These are phyloP conservation scores for Grosmannia penicillata DNA, from an alignment of 2,329 filamentous ascomycete species.

Conservation along the genomic window DNA sequence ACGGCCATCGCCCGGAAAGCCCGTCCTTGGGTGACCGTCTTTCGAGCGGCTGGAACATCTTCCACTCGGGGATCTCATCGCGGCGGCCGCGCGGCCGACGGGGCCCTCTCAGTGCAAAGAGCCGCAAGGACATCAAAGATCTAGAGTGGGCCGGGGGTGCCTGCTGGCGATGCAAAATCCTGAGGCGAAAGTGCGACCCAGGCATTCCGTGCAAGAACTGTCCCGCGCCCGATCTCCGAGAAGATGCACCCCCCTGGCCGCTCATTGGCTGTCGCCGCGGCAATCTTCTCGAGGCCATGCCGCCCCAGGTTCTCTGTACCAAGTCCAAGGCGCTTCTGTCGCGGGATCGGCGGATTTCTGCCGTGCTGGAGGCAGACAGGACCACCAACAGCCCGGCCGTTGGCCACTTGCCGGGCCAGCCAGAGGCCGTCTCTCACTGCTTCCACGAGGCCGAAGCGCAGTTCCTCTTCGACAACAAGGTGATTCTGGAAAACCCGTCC, in stretches of 20 bases:
- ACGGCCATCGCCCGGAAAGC: slow-evolving; percentile 3
- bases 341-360: slow-evolving; percentile 3
- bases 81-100: slow-evolving; percentile 15
- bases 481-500: slow-evolving; percentile 14
- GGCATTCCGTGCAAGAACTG: slow-evolving; percentile 15
- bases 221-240: slow-evolving; percentile 15
- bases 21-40: slow-evolving; percentile 10
- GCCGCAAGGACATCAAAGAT: slow-evolving; percentile 15
- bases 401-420: slow-evolving; percentile 3
- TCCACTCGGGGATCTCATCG: slow-evolving; percentile 11
- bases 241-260: slow-evolving; percentile 17
- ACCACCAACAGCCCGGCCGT: slow-evolving; percentile 3
- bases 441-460: slow-evolving; percentile 15
- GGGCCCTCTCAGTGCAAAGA: slow-evolving; percentile 15
- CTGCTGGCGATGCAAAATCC: slow-evolving; percentile 18
- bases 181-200: slow-evolving; percentile 15
- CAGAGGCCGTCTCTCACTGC: slow-evolving; percentile 10
- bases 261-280: slow-evolving; percentile 17
- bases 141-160: slow-evolving; percentile 16
- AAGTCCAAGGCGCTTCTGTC: slow-evolving; percentile 7
- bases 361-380: slow-evolving; percentile 5
- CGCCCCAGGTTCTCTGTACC: slow-evolving; percentile 14
- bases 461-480: slow-evolving; percentile 16
- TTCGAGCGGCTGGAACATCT: slow-evolving; percentile 11
- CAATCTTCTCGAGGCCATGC: slow-evolving; percentile 14